Evolutionary conservation across 2,329 filamentous ascomycete species (phyloP), one percentile per base, ranked within the genome.

Genomic region (Neocucurbitaria cava): DNA sequence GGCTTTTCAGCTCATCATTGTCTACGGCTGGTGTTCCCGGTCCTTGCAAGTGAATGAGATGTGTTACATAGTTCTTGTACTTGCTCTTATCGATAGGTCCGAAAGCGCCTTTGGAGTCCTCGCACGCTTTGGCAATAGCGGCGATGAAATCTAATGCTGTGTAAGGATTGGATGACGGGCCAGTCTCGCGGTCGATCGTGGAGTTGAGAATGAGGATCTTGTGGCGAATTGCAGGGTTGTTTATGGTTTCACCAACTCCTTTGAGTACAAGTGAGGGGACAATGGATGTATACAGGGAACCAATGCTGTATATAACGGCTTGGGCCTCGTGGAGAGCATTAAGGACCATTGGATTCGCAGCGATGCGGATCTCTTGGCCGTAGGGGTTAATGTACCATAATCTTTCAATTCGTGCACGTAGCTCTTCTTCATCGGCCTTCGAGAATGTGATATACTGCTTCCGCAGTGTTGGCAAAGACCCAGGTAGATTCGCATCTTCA

Each of bases 381-480:
- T 97, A 98, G 0, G 94, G 94, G 70, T 97, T 98, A 78, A 98
- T 98, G 79, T 98, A 98, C 92, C 92, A 98, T 28, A 98, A 83
- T 2, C 93, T 81, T 49, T 88, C 82, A 64, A 98, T 96, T 24
- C 91, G 84, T 0, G 89, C 83, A 0, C 91, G 85, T 1, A 98
- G 81, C 49, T 94, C 90, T 56, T 90, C 86, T 59, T 92, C 88
- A 35, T 85, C 81, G 3, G 66, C 61, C 77, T 98, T 98, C 69
- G 85, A 89, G 72, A 96, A 96, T 4, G 82, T 81, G 56, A 97
- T 92, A 59, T 96, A 91, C 46, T 89, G 91, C 52, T 89, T 87
- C 6, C 93, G 84, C 1, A 98, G 81, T 0, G 87, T 89, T 0
- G 92, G 91, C 0, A 97, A 81, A 0, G 90, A 92, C 1, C 94